Base-by-base conservation (phyloP, 2,329 filamentous ascomycete species). In the Rhinocladiella similis region DNA sequence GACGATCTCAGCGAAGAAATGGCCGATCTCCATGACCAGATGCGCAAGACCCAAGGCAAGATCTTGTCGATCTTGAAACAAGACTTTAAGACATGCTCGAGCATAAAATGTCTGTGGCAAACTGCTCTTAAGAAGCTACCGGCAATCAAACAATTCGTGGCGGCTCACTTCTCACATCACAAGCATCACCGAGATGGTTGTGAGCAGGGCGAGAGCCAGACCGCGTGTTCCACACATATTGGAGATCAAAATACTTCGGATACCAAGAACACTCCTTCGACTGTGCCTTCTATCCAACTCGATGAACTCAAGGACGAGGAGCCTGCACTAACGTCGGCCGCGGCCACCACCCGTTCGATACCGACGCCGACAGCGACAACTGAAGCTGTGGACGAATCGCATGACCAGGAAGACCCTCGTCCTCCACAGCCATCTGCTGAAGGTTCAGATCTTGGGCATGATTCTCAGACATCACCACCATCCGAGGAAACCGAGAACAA, bases 121-220 rank as follows among this genome's bases (percentile, higher is more conserved):
- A 65, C 65, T 16, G 67, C 67, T 2, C 61, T 69, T 29, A 62
- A 64, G 19, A 66, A 67, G 46, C 59, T 68, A 3, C 69, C 70
- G 1, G 63, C 65, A 22, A 53, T 70, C 14, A 62, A 68, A 35
- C 63, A 65, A 36, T 59, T 66, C 2, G 50, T 71, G 38, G 64
- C 62, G 19, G 64, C 67, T 57, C 63, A 65, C 25, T 69, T 70
- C 51, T 64, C 63, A 13, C 60, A 67, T 47, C 57, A 57, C 25
- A 56, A 45, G 6, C 42, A 56, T 36, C 41, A 52, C 12, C 20
- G 38, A 10, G 29, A 35, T 47, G 57, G 54, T n/a, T 63, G 58
- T 43, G 53, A 39, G 33, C 47, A 52, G 10, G 52, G 50, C 7
- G 56, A 54, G 39, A 50, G 50, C 19, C 57, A 64, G 16, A 43